phyloP scores from a whole-genome alignment of 179 eudicot species.

The Silene coronaria region DNA sequence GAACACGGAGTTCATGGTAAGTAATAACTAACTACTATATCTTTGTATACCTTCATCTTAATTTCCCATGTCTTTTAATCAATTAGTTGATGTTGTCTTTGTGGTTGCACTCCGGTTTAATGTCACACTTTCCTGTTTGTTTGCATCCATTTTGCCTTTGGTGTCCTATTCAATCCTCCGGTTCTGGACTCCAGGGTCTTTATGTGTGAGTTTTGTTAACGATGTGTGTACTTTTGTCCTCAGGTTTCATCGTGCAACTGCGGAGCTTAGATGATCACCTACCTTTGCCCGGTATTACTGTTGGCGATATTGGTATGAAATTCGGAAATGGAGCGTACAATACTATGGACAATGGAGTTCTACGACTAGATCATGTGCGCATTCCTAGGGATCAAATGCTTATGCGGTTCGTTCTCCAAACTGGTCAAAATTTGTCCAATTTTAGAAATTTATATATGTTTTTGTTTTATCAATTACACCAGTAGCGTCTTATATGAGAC shows the following conservation, averaged over 20 bases:
- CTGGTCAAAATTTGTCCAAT: background rate
- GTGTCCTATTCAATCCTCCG: background rate
- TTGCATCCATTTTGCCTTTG: background rate
- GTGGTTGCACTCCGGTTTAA: background rate
- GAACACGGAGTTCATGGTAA: conserved; percentile 90
- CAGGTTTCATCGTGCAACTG: conserved; percentile 92
- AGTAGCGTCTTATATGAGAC: no score
- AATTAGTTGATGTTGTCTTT: no score
- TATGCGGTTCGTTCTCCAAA: conserved; percentile 55
- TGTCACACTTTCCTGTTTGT: background rate
- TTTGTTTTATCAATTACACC: no score
- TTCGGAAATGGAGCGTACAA: conserved; percentile 98
- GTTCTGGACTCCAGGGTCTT: no score
- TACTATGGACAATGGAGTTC: conserved; percentile 94
- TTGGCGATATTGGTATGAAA: conserved; percentile 98
- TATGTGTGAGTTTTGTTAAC: background rate
- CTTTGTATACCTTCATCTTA: no score
- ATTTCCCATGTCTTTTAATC: no score
- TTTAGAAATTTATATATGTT: no score
- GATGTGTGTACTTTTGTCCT: background rate
- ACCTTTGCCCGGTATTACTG: conserved; percentile 86
- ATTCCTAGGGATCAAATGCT: conserved; percentile 96
- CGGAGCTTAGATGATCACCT: conserved; percentile 91
- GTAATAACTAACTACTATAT: conserved; percentile 21
- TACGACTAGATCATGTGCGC: conserved; percentile 81